Evolutionary conservation across 345 rosid genomes (phyloP), one percentile per base, ranked within the genome.

Genomic region (Citrus australasica): DNA sequence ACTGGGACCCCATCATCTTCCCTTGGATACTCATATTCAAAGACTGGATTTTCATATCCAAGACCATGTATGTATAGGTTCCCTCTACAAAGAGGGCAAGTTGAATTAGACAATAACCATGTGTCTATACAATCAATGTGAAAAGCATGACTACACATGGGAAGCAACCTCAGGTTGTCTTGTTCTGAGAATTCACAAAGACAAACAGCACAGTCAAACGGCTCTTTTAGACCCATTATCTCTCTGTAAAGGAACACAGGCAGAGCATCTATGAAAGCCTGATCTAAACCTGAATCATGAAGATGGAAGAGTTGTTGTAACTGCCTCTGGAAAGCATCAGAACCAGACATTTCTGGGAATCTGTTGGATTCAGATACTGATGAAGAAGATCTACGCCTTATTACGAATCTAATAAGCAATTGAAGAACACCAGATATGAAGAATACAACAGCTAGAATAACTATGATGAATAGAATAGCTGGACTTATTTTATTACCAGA

Each of bases 81-180:
- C 42, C 92, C 93, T 88, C 97, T 91, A 79, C 98, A 94, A 42
- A 94, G 96, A 35, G 98, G 98, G 73, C 98, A 94, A 55, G 96
- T 93, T 19, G 98, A 94, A 78, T 93, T 93, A 37, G 97, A 93
- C 74, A 94, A 87, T 38, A 94, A 85, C 98, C 98, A 94, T 17
- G 97, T 88, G 80, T 93, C 98, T 82, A 94, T 94, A 77, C 97
- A 94, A 69, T 92, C 91, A 53, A 94, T 85, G 84, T 92, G 98
- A 81, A 94, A 94, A 69, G 97, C 98, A 81, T 94, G 98, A 67
- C 94, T 89, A 72, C 98, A 93, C 71, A 83, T 59, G 0, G 98
- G 98, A 58, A 94, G 97, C 86, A 94, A 83, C 65, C 97, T 89
- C 81, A 94, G 80, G 83, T 89, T 88, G 74, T 92, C 97, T 51